These are phyloP conservation scores for Colletotrichum endophyticum DNA, from an alignment of 2,329 filamentous ascomycete species.

Conservation along the genomic window DNA sequence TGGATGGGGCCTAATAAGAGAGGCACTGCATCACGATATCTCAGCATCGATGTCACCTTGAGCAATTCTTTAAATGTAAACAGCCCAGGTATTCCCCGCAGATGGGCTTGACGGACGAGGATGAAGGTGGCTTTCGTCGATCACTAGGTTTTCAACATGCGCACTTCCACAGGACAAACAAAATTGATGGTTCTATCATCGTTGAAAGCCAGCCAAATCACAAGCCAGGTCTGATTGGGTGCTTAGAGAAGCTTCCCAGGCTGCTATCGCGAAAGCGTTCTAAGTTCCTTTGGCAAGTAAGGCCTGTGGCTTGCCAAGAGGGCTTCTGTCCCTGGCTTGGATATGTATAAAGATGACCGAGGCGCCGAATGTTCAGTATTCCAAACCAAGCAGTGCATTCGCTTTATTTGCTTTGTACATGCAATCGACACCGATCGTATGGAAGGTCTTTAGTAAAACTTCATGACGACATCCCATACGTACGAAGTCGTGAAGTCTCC, in stretches of 20 bases:
- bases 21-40: neutral
- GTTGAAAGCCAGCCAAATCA: neutral
- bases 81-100: neutral
- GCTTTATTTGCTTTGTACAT: fast-evolving
- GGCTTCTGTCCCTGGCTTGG: neutral
- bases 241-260: neutral
- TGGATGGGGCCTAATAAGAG: fast-evolving
- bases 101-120: neutral
- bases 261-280: neutral
- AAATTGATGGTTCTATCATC: neutral
- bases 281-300: neutral
- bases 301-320: neutral
- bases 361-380: neutral
- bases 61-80: neutral
- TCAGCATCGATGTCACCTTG: neutral
- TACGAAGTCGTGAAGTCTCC: neutral
- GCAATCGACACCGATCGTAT: no score
- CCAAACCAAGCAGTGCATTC: neutral
- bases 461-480: neutral
- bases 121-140: neutral
- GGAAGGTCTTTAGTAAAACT: neutral
- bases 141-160: neutral
- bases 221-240: neutral
- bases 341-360: neutral
- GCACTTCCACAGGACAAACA: neutral